phyloP scores from a whole-genome alignment of 176 grass and related monocot species.

The Oryza brachyantha region DNA sequence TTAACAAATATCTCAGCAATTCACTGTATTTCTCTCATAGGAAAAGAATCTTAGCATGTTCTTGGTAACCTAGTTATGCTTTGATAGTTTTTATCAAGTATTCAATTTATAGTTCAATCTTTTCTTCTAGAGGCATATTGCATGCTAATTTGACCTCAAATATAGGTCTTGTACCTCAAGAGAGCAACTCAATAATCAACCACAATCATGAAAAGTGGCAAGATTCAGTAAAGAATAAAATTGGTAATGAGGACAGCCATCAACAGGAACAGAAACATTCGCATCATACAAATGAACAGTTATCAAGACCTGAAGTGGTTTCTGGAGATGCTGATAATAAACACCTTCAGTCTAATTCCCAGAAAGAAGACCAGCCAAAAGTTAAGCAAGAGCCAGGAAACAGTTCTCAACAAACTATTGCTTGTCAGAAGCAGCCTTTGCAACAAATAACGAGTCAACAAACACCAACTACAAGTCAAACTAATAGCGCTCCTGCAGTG shows the following conservation, averaged over 20 bases:
- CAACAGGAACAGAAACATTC: conserved; percentile 47
- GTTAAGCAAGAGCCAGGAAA: conserved; percentile 48
- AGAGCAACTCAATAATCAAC: conserved; percentile 46
- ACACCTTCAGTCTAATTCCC: conserved; percentile 24
- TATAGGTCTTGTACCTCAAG: conserved; percentile 53
- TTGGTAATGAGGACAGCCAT: conserved; percentile 49
- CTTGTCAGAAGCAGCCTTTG: conserved; percentile 46
- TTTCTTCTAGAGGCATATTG: conserved; percentile 4
- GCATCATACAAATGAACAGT: conserved; percentile 39
- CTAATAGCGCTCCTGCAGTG: conserved; percentile 39
- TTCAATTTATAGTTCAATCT: not conserved
- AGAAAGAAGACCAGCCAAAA: conserved; percentile 34
- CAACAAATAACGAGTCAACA: conserved; percentile 62
- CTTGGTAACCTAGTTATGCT: not conserved
- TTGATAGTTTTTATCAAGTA: conserved; percentile 5
- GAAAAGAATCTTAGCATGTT: not conserved
- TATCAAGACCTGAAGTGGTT: conserved; percentile 38
- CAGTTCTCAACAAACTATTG: conserved; percentile 47
- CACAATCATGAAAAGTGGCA: conserved; percentile 51
- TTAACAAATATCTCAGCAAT: not conserved
- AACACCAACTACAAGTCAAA: conserved; percentile 50
- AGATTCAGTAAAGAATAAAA: conserved; percentile 42
- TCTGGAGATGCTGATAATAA: conserved; percentile 24
- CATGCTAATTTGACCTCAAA: conserved; percentile 12
- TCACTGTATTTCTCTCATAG: not conserved